Conservation (phyloP, 129 eudicot genomes). For the carrot (Daucus carota) region DH1_v3.0 NC_030385.2:6819501-6820000, state of each 20-base stretch:
- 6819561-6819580: no score
- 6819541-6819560: no score
- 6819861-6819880: background rate
- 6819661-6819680: constrained; percentile 98
- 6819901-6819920: background rate
- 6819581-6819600: no score
- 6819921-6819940: background rate
- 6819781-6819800: background rate
- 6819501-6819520: no score
- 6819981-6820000: background rate
- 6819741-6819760: constrained; percentile 97
- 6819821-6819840: background rate
- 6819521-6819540: no score
- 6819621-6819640: background rate
- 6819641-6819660: constrained; percentile 6
- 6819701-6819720: constrained; percentile 94
- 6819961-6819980: background rate
- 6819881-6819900: background rate
- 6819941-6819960: background rate
- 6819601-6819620: no score
- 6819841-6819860: background rate
- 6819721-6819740: constrained; percentile 95
- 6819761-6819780: constrained; percentile 18
- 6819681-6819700: constrained; percentile 89
- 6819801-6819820: no score